Evolutionary conservation across 768 basidiomycete species (phyloP).

Genomic region (Zangia roseola): DNA sequence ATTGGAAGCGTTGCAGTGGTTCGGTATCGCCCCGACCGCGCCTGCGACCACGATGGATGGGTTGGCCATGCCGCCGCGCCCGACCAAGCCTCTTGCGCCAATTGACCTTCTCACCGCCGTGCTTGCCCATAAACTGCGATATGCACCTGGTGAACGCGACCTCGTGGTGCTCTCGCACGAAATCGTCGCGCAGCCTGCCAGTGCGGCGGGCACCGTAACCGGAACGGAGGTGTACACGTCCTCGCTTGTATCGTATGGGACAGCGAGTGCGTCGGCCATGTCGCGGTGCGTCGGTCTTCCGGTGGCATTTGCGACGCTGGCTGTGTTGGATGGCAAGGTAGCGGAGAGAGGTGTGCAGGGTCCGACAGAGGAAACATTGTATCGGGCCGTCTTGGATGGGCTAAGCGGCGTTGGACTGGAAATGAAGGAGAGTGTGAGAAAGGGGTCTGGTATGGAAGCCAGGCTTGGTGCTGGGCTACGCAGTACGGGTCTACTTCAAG

Average conservation of each 20-base stretch:
- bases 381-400: constrained; percentile 57
- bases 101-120: constrained; percentile 75
- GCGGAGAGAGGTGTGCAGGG: constrained; percentile 62
- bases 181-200: constrained; percentile 48
- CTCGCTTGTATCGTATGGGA: constrained; percentile 62
- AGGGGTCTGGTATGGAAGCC: constrained; percentile 51
- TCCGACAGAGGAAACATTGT: constrained; percentile 62
- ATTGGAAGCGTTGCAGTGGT: constrained; percentile 46
- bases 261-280: constrained; percentile 71
- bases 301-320: constrained; percentile 76
- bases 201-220: not conserved
- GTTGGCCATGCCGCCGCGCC: constrained; percentile 38
- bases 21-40: constrained; percentile 7
- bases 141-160: constrained; percentile 72
- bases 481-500: constrained; percentile 1
- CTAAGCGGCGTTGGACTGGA: constrained; percentile 50
- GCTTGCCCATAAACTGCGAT: constrained; percentile 69
- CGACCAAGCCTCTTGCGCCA: constrained; percentile 43
- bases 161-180: constrained; percentile 87
- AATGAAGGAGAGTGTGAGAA: constrained; percentile 36
- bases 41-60: not conserved
- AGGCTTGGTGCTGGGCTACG: constrained; percentile 22
- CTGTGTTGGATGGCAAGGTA: constrained; percentile 60
- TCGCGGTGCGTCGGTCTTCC: constrained; percentile 88
- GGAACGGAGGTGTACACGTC: constrained; percentile 63